These are phyloP conservation scores for Syzygium malaccense DNA, from an alignment of 441 rosid genomes.

Conservation along the genomic window DNA sequence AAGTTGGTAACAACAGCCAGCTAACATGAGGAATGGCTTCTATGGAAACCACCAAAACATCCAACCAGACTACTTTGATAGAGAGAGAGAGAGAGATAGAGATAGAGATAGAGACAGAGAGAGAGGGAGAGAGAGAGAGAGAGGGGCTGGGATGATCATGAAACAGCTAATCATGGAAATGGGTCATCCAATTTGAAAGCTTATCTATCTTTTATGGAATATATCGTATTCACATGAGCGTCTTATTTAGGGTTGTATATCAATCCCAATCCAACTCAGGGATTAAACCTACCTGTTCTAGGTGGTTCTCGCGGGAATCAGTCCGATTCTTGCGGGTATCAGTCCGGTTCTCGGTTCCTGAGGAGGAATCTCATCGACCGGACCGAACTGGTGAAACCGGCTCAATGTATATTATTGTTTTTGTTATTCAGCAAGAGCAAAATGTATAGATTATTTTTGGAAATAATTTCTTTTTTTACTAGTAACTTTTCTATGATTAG, in stretches of 20 bases:
- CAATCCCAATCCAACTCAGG: fast-evolving
- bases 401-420: background rate
- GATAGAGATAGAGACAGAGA: background rate
- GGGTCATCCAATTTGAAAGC: background rate
- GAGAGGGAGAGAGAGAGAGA: background rate
- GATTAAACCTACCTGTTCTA: fast-evolving
- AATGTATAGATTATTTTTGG: background rate
- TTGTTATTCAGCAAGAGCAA: background rate
- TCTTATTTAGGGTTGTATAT: background rate
- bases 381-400: background rate
- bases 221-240: background rate
- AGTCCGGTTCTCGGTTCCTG: background rate
- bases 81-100: background rate
- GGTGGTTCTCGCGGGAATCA: fast-evolving
- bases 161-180: background rate
- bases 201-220: background rate
- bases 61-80: background rate
- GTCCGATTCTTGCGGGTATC: background rate
- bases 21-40: background rate
- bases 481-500: too few species aligned
- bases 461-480: background rate
- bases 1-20: background rate
- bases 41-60: background rate
- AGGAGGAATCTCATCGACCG: background rate
- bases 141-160: background rate